These are phyloP conservation scores for Phytophthora lateralis DNA, from an alignment of 352 stramenopile genomes.

Conservation along the genomic window DNA sequence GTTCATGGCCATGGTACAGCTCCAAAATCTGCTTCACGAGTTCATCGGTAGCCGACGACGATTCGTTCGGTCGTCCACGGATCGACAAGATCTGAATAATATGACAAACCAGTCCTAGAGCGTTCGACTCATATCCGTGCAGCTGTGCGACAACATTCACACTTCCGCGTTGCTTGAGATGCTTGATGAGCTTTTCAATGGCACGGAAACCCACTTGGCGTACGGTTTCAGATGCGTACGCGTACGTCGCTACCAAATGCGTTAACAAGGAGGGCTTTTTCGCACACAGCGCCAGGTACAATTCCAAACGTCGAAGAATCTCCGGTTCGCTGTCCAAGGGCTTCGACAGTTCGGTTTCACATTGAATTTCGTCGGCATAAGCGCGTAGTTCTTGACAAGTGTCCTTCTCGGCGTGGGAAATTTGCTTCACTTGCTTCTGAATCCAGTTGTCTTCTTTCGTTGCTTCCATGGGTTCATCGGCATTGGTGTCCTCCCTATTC, in stretches of 20 bases:
- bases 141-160: constrained; percentile 70
- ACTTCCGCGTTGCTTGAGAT: constrained; percentile 72
- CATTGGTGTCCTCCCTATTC: background rate
- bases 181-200: constrained; percentile 88
- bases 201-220: constrained; percentile 75
- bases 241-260: constrained; percentile 68
- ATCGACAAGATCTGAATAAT: constrained; percentile 76
- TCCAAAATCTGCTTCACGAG: constrained; percentile 68
- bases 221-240: constrained; percentile 57
- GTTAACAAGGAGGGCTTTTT: constrained; percentile 73
- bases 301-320: constrained; percentile 69
- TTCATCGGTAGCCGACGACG: constrained; percentile 38
- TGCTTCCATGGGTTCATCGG: constrained; percentile 9
- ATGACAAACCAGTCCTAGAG: constrained; percentile 74
- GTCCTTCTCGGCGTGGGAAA: constrained; percentile 31
- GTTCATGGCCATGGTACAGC: constrained; percentile 60
- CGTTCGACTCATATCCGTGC: constrained; percentile 59
- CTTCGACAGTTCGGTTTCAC: constrained; percentile 42
- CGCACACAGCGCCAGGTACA: constrained; percentile 75
- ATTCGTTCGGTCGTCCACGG: constrained; percentile 45
- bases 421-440: constrained; percentile 34
- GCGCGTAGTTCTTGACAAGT: constrained; percentile 38
- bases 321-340: constrained; percentile 56
- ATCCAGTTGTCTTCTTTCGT: constrained; percentile 26
- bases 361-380: constrained; percentile 51